A percentile compares a stretch with the other conserved stretches of the same genome.
Conservation (phyloP, 2,329 filamentous ascomycete species). For the Aspergillus melleus region DNA sequence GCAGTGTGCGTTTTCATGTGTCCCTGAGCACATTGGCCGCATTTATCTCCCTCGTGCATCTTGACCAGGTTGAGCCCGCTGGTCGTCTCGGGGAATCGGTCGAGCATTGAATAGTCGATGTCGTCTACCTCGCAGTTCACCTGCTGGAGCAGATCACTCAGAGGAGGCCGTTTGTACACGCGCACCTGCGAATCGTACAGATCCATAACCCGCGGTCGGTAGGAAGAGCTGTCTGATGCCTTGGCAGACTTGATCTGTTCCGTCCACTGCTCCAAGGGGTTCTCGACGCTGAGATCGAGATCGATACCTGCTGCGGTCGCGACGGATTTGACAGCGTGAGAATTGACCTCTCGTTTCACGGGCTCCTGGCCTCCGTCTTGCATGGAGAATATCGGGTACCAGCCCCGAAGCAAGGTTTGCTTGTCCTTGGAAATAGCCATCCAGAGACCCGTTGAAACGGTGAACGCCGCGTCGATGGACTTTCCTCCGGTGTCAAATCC, state of each 20-base stretch:
- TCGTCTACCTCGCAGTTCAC: constrained; percentile 28
- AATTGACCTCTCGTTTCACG: constrained; percentile 50
- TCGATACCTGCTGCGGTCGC: constrained; percentile 56
- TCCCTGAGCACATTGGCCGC: constrained; percentile 67
- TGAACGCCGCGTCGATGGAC: constrained; percentile 22
- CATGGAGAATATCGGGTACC: constrained; percentile 57
- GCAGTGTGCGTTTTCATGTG: constrained; percentile 67
- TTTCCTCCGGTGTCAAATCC: constrained; percentile 27
- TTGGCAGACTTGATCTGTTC: constrained; percentile 33
- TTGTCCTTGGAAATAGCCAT: constrained; percentile 55
- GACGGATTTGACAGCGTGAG: constrained; percentile 63
- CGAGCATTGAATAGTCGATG: constrained; percentile 36
- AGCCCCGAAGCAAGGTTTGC: constrained; percentile 67
- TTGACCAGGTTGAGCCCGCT: constrained; percentile 63
- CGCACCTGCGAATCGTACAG: constrained; percentile 44
- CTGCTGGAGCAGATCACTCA: constrained; percentile 36
- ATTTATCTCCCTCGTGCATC: constrained; percentile 67
- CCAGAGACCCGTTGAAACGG: constrained; percentile 42
- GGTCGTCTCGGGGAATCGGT: constrained; percentile 41
- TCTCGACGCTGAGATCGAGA: constrained; percentile 70
- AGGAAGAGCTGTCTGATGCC: constrained; percentile 21
- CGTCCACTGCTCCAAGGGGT: constrained; percentile 56
- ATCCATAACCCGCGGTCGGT: constrained; percentile 38
- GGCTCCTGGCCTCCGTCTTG: constrained; percentile 31
- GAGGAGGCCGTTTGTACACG: constrained; percentile 40